Evolutionary conservation across 345 rosid genomes (phyloP).

Genomic region (Brassica napus): DNA sequence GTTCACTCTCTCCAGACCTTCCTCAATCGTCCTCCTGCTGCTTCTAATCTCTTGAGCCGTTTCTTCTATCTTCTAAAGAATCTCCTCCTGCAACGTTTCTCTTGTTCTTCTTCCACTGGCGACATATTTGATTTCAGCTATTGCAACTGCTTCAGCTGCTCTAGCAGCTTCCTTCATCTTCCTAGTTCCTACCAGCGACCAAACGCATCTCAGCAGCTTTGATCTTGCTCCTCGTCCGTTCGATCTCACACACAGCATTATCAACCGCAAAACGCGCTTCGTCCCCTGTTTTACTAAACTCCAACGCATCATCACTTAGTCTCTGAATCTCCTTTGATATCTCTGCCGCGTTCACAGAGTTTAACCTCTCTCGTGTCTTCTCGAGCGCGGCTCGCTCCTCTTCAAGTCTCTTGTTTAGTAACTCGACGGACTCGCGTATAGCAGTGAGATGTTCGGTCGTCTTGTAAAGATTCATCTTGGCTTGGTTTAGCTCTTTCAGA

Average conservation of each 20-base stretch:
- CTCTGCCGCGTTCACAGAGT: slow-evolving; percentile 53
- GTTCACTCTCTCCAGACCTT: slow-evolving; percentile 64
- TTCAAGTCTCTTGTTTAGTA: slow-evolving; percentile 70
- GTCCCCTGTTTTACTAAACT: slow-evolving; percentile 65
- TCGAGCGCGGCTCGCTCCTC: slow-evolving; percentile 63
- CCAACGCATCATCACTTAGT: slow-evolving; percentile 68
- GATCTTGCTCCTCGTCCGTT: slow-evolving; percentile 63
- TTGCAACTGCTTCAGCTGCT: slow-evolving; percentile 83
- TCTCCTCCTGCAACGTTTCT: slow-evolving; percentile 40
- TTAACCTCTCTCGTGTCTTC: slow-evolving; percentile 65
- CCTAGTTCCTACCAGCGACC: slow-evolving; percentile 71
- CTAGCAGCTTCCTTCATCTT: slow-evolving; percentile 94
- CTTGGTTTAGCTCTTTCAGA: slow-evolving; percentile 72
- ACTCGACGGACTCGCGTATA: slow-evolving; percentile 67
- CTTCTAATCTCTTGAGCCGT: slow-evolving; percentile 70
- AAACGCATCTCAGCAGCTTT: slow-evolving; percentile 72
- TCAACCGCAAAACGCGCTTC: slow-evolving; percentile 59
- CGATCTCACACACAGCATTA: slow-evolving; percentile 64
- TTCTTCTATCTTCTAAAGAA: slow-evolving; percentile 66
- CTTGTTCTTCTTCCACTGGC: slow-evolving; percentile 30
- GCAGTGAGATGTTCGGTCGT: slow-evolving; percentile 77
- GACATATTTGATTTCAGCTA: slow-evolving; percentile 69
- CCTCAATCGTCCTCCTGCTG: slow-evolving; percentile 74
- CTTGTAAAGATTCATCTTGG: slow-evolving; percentile 72
- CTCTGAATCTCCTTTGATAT: slow-evolving; percentile 69